phyloP scores from a whole-genome alignment of 371 early-diverging fungal species.

The Chytridiales sp. region DNA sequence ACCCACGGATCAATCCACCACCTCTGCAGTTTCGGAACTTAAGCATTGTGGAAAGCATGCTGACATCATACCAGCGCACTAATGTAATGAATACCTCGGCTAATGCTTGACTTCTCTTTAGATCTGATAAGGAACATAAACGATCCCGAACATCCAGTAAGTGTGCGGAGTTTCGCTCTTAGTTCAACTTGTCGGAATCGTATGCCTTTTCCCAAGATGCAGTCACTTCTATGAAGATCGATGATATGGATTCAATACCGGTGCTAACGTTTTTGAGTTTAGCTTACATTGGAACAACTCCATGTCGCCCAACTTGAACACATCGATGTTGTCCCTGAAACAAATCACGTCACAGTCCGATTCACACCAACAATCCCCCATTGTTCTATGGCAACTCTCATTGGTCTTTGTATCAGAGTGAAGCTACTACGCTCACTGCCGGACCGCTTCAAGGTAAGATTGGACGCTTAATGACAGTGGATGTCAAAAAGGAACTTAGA shows the following conservation, averaged over 20 bases:
- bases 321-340: conserved; percentile 71
- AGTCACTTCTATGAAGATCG: background rate
- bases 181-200: too few species aligned
- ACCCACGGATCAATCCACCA: background rate
- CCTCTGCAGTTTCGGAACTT: background rate
- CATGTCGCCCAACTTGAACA: conserved; percentile 88
- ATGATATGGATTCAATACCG: background rate
- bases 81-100: too few species aligned
- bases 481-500: background rate
- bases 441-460: conserved; percentile 81
- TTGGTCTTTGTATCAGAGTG: conserved; percentile 97
- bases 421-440: conserved; percentile 84
- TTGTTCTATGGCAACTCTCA: conserved; percentile 99
- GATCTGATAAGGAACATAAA: conserved; percentile 96
- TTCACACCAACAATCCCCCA: conserved; percentile 99
- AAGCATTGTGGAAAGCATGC: too few species aligned
- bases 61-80: too few species aligned
- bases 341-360: conserved; percentile 67
- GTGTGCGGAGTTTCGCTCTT: conserved; percentile 31
- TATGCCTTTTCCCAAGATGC: background rate
- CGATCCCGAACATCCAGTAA: conserved; percentile 96
- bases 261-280: background rate
- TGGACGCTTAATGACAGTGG: background rate
- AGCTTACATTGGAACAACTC: conserved; percentile 89
- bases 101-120: conserved; percentile 1